phyloP scores from a whole-genome alignment of 192 early-diverging fungal genomes.

The Phycomyces nitens region DNA sequence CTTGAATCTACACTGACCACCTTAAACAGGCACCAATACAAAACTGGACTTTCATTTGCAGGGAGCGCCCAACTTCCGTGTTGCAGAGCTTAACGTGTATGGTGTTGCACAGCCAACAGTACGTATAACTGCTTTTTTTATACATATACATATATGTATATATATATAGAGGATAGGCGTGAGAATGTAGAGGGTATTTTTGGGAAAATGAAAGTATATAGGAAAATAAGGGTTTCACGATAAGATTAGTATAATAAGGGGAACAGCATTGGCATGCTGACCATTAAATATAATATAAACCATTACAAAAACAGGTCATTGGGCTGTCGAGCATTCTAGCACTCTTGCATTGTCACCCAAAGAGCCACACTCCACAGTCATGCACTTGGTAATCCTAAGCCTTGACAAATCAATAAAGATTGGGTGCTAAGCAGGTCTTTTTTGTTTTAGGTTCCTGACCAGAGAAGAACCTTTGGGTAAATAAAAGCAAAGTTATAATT shows the following conservation, averaged over 20 bases:
- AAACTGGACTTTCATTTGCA: slow-evolving; percentile 57
- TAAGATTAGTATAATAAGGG: too few relatives aligned
- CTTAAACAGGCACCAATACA: slow-evolving; percentile 31
- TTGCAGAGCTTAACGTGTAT: slow-evolving; percentile 54
- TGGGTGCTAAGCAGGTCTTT: too few relatives aligned
- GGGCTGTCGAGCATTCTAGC: slow-evolving; percentile 55
- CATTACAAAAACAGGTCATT: slow-evolving; percentile 21
- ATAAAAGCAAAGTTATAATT: background rate
- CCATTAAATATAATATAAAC: background rate
- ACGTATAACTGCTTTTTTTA: background rate
- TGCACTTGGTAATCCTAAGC: slow-evolving; percentile 41
- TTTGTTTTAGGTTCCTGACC: slow-evolving; percentile 32
- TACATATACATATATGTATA: too few relatives aligned
- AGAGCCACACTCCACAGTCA: slow-evolving; percentile 6
- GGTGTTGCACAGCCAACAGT: slow-evolving; percentile 64
- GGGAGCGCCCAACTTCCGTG: slow-evolving; percentile 66
- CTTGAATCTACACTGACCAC: background rate
- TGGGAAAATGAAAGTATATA: background rate
- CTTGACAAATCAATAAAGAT: too few relatives aligned
- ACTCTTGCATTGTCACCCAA: slow-evolving; percentile 49
- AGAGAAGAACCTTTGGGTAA: slow-evolving; percentile 38
- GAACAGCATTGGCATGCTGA: too few relatives aligned
- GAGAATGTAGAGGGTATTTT: background rate
- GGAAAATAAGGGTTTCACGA: too few relatives aligned
- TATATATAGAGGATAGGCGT: background rate